phyloP scores from a whole-genome alignment of 345 rosid genomes.

The Rhizophora mangle region DNA sequence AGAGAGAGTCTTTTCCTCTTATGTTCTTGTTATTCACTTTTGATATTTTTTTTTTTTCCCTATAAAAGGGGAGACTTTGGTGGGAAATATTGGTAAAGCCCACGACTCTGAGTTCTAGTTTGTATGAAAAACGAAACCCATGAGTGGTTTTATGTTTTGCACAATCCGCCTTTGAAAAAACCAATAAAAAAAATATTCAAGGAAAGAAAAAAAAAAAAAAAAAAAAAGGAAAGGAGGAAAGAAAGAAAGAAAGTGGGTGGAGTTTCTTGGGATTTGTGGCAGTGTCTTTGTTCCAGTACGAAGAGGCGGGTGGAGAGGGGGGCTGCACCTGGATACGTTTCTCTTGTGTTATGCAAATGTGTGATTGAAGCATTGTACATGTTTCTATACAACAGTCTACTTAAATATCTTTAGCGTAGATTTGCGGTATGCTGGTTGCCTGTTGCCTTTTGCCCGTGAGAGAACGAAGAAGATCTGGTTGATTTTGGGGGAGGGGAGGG shows the following conservation, averaged over 20 bases:
- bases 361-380: background rate
- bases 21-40: background rate
- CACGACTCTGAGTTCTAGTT: background rate
- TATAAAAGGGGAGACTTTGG: background rate
- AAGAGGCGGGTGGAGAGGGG: background rate
- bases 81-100: background rate
- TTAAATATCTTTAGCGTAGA: background rate
- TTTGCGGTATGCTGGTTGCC: background rate
- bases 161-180: background rate
- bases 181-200: background rate
- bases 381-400: background rate
- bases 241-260: background rate
- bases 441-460: constrained; percentile 18
- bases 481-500: background rate
- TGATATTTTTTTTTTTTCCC: background rate
- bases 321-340: constrained; percentile 5
- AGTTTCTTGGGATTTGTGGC: constrained; percentile 7
- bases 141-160: background rate
- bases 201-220: background rate
- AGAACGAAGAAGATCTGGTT: constrained; percentile 41
- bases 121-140: background rate
- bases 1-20: background rate
- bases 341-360: background rate
- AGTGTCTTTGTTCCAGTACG: background rate
- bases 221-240: background rate